Base-by-base conservation (phyloP, 805 yeast species). In the Candida broadrunensis region DNA sequence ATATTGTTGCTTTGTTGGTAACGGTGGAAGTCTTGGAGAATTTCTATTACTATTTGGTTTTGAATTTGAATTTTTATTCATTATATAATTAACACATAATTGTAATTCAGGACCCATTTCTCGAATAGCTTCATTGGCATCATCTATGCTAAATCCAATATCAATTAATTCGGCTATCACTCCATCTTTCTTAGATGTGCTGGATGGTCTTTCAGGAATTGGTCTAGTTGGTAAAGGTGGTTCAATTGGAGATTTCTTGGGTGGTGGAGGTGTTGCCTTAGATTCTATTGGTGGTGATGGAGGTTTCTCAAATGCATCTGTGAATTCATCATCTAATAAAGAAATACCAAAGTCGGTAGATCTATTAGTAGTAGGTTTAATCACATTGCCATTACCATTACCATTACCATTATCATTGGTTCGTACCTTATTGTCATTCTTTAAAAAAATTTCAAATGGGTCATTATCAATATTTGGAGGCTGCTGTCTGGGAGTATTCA, bases 141-240 rank as follows among this genome's bases (percentile, higher is more conserved):
- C 76, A 2, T 78, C 81, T 1, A 75, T 64, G 1, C 83, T 60
- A 52, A 88, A 88, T 2, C 96, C 96, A 80, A 88, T 88, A 44
- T 87, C 93, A 2, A 85, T 61, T 33, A 87, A 66, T 49, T 80
- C 85, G 0, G 91, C 91, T 14, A 86, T 55, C 1, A 79, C 70
- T 32, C 63, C 64, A 47, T 81, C 85, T 34, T 60, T 57, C 7
- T 55, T 56, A 27, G 43, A 54, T 38, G 36, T 19, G 15, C 30
- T 33, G 27, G 43, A 19, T 14, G 36, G 33, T 20, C 14, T 19
- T 4, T 24, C 31, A 18, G 33, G 23, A 15, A 34, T 16, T 17
- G 31, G 17, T 16, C 27, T 19, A n/a, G 34, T 14, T 12, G 11
- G 30, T 16, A 7, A 9, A 21, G 24, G 24, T 35, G 27, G 24